phyloP scores from a whole-genome alignment of 1,284 basidiomycete genomes.

The Entoloma clypeatum region DNA sequence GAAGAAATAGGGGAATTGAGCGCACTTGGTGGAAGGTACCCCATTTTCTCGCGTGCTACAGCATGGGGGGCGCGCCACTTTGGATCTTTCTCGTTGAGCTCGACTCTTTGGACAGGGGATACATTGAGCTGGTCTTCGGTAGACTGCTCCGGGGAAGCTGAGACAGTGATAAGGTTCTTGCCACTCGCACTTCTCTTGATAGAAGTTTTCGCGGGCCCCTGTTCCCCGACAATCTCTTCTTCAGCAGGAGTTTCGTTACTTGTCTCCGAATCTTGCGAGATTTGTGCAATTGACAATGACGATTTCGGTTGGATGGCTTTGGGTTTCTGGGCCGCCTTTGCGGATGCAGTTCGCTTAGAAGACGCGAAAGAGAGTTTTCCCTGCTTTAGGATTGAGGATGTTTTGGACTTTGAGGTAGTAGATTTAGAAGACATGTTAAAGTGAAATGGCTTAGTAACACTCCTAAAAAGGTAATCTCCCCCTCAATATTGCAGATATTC shows the following conservation, averaged over 20 bases:
- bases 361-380: constrained; percentile 45
- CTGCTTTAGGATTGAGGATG: constrained; percentile 37
- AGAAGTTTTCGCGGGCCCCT: no score
- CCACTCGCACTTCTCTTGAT: no score
- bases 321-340: no score
- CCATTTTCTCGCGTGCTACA: constrained; percentile 45
- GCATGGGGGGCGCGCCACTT: constrained; percentile 44
- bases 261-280: no score
- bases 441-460: no score
- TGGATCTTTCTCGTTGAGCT: constrained; percentile 42
- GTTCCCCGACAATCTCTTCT: no score
- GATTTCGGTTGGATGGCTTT: no score
- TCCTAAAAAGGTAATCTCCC: no score
- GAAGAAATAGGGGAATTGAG: constrained; percentile 15
- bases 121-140: constrained; percentile 13
- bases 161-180: background rate
- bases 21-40: constrained; percentile 57
- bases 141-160: background rate
- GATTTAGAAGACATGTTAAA: background rate
- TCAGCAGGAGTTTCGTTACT: no score
- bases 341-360: constrained; percentile 45
- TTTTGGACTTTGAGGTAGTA: constrained; percentile 5
- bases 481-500: background rate
- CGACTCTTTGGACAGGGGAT: constrained; percentile 8
- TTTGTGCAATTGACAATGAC: no score